Evolutionary conservation across 2,329 filamentous ascomycete species (phyloP), one percentile per base, ranked within the genome.

Genomic region (Penicillium sp.): DNA sequence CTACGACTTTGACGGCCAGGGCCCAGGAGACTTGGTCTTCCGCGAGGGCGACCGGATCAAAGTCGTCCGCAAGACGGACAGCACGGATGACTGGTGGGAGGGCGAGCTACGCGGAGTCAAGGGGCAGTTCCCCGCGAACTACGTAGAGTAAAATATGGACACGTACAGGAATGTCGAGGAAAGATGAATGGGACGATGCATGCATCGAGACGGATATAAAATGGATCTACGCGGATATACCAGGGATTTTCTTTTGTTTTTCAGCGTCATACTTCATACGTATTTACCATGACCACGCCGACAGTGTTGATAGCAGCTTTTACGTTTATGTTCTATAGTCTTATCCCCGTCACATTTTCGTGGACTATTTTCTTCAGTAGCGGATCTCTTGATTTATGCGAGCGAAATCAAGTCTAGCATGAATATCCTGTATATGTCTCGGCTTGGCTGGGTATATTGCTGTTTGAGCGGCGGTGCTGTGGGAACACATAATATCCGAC

Each of bases 1-100:
- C 55, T 93, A 87, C 63, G 77, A 84, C 50, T 94, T 89, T 59
- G 73, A 75, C 2, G 86, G 84, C 0, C 81, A 89, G 57, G 78
- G 76, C 5, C 63, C 70, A 2, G 86, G 84, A 0, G 87, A 94
- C 61, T 61, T 94, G 36, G 75, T 75, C 2, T 94, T 94, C 59
- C 73, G 73, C 19, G 84, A 90, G 62, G 87, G 87, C 2, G 87
- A 93, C 56, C 74, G 77, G 34, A 94, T 94, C 53, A 79, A 75
- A 31, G 82, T 94, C 3, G 59, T 89, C 20, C 86, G 86, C 69
- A 87, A 84, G 70, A 93, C 87, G 2, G 77, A 80, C 5, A 88
- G 83, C 46, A 83, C 80, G 15, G 84, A 93, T 65, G 87, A 93
- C 60, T 94, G 87, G 87, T 94, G 87, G 87, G 79, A 87, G 47